Evolutionary conservation across 805 yeast genomes (phyloP).

Genomic region (Phaffomyces antillensis): DNA sequence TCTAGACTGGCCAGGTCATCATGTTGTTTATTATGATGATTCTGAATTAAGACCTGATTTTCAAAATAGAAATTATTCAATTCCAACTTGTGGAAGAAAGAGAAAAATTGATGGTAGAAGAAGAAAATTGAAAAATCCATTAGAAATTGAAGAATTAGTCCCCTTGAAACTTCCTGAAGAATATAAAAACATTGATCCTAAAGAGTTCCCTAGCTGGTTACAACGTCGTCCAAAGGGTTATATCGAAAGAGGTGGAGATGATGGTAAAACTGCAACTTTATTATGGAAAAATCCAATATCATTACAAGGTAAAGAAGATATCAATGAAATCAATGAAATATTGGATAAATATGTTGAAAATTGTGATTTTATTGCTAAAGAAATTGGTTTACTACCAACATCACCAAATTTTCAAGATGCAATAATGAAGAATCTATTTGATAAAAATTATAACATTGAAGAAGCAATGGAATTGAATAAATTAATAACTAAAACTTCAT

Average conservation of each 20-base stretch:
- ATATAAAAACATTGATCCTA: slow-evolving; percentile 31
- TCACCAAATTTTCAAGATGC: slow-evolving; percentile 84
- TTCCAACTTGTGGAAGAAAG: slow-evolving; percentile 9
- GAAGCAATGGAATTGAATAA: slow-evolving; percentile 41
- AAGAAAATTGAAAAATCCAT: slow-evolving; percentile 12
- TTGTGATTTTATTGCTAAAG: slow-evolving; percentile 51
- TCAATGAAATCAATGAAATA: slow-evolving; percentile 19
- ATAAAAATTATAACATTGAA: slow-evolving; percentile 40
- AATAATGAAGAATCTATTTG: slow-evolving; percentile 48
- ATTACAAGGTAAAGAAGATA: slow-evolving; percentile 8
- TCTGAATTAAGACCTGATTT: slow-evolving; percentile 13
- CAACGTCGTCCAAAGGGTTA: slow-evolving; percentile 77
- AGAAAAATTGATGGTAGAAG: slow-evolving; percentile 22
- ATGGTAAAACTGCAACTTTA: slow-evolving; percentile 41
- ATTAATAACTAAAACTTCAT: slow-evolving; percentile 44
- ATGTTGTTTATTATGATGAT: slow-evolving; percentile 57
- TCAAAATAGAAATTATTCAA: slow-evolving; percentile 11
- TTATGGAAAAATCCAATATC: slow-evolving; percentile 51
- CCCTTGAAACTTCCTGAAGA: slow-evolving; percentile 41
- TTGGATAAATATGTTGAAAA: slow-evolving; percentile 48
- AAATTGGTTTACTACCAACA: slow-evolving; percentile 45
- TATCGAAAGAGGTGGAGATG: slow-evolving; percentile 75
- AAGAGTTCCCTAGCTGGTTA: slow-evolving; percentile 64
- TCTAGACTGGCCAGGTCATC: slow-evolving; percentile 59
- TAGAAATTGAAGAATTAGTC: slow-evolving; percentile 2